Evolutionary conservation across 441 rosid genomes (phyloP), one percentile per base, ranked within the genome.

Genomic region (Erodium moschatum): DNA sequence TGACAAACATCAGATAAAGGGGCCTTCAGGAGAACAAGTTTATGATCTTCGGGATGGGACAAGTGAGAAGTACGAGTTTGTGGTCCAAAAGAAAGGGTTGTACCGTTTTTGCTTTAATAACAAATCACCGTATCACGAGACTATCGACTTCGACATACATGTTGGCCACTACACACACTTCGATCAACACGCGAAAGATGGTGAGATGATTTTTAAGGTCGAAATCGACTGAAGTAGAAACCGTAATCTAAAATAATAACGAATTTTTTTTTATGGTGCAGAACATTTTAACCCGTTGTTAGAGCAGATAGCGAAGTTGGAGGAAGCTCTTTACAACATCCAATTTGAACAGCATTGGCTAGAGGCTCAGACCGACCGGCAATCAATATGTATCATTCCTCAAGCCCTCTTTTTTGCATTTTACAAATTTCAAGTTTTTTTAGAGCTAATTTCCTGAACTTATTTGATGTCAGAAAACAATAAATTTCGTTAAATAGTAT

Each of bases 321-420:
- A 83, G 67, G 90, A 84, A 31, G 86, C 87, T 27, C 84, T 85
- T 27, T 79, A 80, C 81, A 78, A 83, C 70, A 84, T 87, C 72
- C 89, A 84, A 46, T 87, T 87, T 50, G 85, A 87, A 62, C 90
- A 87, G 69, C 90, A 81, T 69, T 87, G 92, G 90, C 68, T 87
- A 35, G 87, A 84, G 75, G 90, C 90, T 73, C 92, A 85, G 76
- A 83, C 85, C 0, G 85, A 83, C 63, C 84, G 86, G 54, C 92
- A 87, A 70, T 84, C 83, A 21, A 72, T 83, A 29, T 84, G 90
- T 81, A 85, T 67, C 19, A 42, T 35, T 24, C 15, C 18, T 50
- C 16, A 21, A 58, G 19, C 9, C 12, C 6, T 13, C n/a, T 50
- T 35, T 5, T 5, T 13, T 50, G 7, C 15, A 50, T 50, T 15